These are phyloP conservation scores for Helianthus tuberosus DNA, from an alignment of 129 eudicot species.

Conservation along the genomic window DNA sequence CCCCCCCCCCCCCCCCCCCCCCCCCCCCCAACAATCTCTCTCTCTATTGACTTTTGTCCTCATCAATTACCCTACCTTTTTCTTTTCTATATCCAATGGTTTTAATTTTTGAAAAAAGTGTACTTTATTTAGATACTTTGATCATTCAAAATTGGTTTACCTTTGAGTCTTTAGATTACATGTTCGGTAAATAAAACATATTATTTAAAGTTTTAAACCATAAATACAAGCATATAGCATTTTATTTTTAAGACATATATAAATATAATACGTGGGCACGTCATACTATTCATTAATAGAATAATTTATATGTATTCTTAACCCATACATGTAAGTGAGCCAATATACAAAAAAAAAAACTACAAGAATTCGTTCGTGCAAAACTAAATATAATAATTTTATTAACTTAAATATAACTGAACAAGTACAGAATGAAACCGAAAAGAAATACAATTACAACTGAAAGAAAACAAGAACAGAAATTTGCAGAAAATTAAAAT, in stretches of 20 bases:
- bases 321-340: background rate
- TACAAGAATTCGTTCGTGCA: too few species aligned
- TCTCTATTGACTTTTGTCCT: constrained; percentile 28
- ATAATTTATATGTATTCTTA: background rate
- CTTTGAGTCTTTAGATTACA: background rate
- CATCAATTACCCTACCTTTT: constrained; percentile 25
- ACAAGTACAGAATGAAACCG: too few species aligned
- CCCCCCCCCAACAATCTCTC: too few species aligned
- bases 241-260: too few species aligned
- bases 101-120: constrained; percentile 12
- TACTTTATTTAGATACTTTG: constrained; percentile 25
- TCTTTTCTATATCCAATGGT: constrained; percentile 7
- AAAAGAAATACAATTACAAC: too few species aligned
- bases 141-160: constrained; percentile 22
- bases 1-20: too few species aligned
- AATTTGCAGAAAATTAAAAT: too few species aligned
- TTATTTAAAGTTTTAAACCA: background rate
- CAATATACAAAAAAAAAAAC: background rate
- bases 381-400: too few species aligned
- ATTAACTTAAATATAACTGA: too few species aligned
- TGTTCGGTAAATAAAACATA: background rate
- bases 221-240: background rate
- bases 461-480: too few species aligned
- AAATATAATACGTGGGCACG: background rate
- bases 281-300: background rate